A percentile compares a stretch with the other conserved stretches of the same genome.
phyloP scores from a whole-genome alignment of 202 grass and related monocot genomes.

The Schoenoplectus tabernaemontani region DNA sequence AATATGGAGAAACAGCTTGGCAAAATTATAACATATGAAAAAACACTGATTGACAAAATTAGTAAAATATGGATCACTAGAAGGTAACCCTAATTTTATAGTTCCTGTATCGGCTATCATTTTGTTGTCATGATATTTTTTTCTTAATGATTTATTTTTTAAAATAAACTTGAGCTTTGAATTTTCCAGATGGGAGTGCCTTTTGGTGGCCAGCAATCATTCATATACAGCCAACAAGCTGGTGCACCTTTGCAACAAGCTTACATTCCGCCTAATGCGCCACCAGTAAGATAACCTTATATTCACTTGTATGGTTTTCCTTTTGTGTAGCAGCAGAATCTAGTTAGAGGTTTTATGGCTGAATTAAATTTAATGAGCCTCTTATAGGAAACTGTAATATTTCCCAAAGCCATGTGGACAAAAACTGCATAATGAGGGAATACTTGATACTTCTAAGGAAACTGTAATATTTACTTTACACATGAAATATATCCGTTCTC shows the following conservation, averaged over 20 bases:
- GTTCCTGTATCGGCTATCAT: too few relatives aligned
- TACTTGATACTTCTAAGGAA: not conserved
- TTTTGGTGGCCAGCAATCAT: conserved; percentile 49
- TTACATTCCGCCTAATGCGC: conserved; percentile 62
- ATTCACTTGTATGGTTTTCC: conserved; percentile 6
- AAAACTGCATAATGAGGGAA: not conserved
- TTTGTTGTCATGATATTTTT: not conserved
- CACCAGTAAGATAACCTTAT: conserved; percentile 36
- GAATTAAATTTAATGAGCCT: not conserved
- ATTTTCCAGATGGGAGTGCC: conserved; percentile 44
- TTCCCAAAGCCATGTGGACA: not conserved
- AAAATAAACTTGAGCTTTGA: conserved; percentile 2
- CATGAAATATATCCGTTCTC: too few relatives aligned
- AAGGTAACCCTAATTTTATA: not conserved
- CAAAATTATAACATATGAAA: too few relatives aligned
- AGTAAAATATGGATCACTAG: not conserved
- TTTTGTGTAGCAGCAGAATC: too few relatives aligned
- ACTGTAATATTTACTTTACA: too few relatives aligned
- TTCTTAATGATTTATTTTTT: not conserved
- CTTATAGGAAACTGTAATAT: not conserved
- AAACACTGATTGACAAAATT: not conserved
- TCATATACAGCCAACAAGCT: conserved; percentile 59
- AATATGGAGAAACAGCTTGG: not conserved
- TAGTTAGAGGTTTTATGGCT: too few relatives aligned
- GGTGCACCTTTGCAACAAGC: conserved; percentile 44